These are phyloP conservation scores for Takakia lepidozioides DNA, from an alignment of 225 moss, liverwort and hornwort genomes.

Conservation along the genomic window DNA sequence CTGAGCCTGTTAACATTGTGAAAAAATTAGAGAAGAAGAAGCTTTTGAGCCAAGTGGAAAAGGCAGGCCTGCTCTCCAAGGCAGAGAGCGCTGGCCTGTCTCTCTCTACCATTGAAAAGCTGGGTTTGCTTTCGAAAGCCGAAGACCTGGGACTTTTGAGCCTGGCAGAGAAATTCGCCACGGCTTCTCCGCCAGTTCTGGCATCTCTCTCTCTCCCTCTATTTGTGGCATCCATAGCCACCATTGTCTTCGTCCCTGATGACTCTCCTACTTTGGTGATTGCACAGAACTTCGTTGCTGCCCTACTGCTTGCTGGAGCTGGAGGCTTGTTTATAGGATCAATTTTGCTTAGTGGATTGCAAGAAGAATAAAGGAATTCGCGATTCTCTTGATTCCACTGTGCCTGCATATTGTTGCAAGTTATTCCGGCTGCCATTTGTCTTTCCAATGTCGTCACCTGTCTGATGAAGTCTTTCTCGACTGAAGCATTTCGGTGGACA, in stretches of 20 bases:
- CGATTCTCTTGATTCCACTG: no score
- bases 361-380: slow-evolving; percentile 67
- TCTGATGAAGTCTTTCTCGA: no score
- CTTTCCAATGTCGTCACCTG: no score
- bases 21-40: slow-evolving; percentile 93
- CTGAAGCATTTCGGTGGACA: no score
- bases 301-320: slow-evolving; percentile 37
- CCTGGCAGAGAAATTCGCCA: slow-evolving; percentile 77
- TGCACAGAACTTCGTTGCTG: slow-evolving; percentile 52
- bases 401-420: no score
- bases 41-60: slow-evolving; percentile 80
- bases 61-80: slow-evolving; percentile 80
- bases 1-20: slow-evolving; percentile 59
- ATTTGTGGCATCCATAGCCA: slow-evolving; percentile 46
- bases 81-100: slow-evolving; percentile 78
- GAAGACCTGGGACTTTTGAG: slow-evolving; percentile 81
- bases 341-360: slow-evolving; percentile 66
- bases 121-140: slow-evolving; percentile 85
- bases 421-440: no score
- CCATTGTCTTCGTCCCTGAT: slow-evolving; percentile 66
- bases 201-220: slow-evolving; percentile 73
- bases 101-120: slow-evolving; percentile 74
- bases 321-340: slow-evolving; percentile 72
- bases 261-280: slow-evolving; percentile 36
- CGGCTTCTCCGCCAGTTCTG: slow-evolving; percentile 54